These are phyloP conservation scores for Annulohypoxylon maeteangense DNA, from an alignment of 495 filamentous ascomycete genomes.

Conservation along the genomic window DNA sequence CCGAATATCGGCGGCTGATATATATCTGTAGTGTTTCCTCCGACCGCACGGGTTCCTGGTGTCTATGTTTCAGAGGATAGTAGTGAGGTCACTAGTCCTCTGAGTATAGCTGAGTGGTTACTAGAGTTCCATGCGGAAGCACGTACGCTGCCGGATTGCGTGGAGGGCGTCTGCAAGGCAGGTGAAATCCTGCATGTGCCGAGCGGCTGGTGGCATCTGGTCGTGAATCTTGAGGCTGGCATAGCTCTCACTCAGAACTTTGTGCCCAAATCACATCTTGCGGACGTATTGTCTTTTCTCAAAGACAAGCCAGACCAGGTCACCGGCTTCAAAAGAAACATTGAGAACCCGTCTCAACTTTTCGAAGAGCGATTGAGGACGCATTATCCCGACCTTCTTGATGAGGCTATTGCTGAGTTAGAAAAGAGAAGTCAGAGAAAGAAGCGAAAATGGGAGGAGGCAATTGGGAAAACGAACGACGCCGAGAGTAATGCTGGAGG, in stretches of 20 bases:
- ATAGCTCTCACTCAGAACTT: conserved; percentile 98
- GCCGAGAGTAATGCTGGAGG: conserved; percentile 60
- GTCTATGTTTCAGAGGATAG: conserved; percentile 92
- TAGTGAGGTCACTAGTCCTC: conserved; percentile 92
- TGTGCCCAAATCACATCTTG: conserved; percentile 79
- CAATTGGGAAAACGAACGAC: conserved; percentile 64
- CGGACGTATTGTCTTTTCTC: conserved; percentile 82
- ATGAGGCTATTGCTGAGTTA: conserved; percentile 70
- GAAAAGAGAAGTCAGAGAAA: conserved; percentile 68
- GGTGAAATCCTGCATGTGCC: conserved; percentile 96
- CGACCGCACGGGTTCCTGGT: conserved; percentile 72
- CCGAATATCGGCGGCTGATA: conserved; percentile 1
- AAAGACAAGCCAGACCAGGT: conserved; percentile 84
- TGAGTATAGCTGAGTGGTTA: conserved; percentile 97
- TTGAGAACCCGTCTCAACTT: conserved; percentile 76
- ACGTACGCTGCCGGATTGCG: conserved; percentile 77
- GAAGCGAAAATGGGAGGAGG: conserved; percentile 88
- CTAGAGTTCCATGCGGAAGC: conserved; percentile 92
- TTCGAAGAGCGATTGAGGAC: conserved; percentile 78
- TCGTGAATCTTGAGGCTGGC: conserved; percentile 84
- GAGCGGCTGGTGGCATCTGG: conserved; percentile 94
- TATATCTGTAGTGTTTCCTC: conserved; percentile 66
- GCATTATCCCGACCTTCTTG: conserved; percentile 71
- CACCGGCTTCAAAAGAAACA: conserved; percentile 81
- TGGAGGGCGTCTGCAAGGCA: conserved; percentile 85